phyloP scores from a whole-genome alignment of 2,329 filamentous ascomycete species.

The Alternaria solani region DNA sequence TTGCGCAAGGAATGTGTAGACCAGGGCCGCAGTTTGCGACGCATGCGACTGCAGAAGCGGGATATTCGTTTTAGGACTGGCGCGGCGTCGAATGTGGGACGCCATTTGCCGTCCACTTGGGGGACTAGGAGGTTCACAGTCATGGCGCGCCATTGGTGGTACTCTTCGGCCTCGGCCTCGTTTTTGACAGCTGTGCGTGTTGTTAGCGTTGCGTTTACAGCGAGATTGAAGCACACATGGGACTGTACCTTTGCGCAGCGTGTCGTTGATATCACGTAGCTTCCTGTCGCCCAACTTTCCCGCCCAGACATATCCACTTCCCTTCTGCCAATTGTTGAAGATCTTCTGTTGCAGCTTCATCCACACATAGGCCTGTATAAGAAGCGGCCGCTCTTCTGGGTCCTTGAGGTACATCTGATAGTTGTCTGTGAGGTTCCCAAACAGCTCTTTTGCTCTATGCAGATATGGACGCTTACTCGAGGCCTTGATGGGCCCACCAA shows the following conservation, averaged over 20 bases:
- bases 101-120: conserved; percentile 48
- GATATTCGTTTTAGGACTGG: conserved; percentile 47
- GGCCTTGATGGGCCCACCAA: conserved; percentile 36
- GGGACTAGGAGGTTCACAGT: conserved; percentile 50
- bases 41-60: conserved; percentile 41
- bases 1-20: conserved; percentile 37
- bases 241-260: conserved; percentile 43
- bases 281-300: conserved; percentile 50
- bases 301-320: conserved; percentile 50
- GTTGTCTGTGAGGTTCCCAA: conserved; percentile 46
- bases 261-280: conserved; percentile 48
- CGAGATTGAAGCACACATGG: neutral
- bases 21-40: conserved; percentile 45
- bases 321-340: conserved; percentile 47
- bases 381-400: conserved; percentile 40
- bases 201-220: conserved; percentile 14
- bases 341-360: conserved; percentile 48
- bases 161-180: conserved; percentile 47
- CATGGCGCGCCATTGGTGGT: conserved; percentile 48
- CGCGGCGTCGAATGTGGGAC: conserved; percentile 46
- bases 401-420: conserved; percentile 45
- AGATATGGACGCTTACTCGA: conserved; percentile 44
- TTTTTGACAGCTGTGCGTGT: conserved; percentile 47
- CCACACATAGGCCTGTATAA: conserved; percentile 50
- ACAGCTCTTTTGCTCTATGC: conserved; percentile 43